Percentiles rank a stretch among this genome's conserved stretches.
Conservation (phyloP, 176 grass and related monocot species). For the Rhipidocladum racemiflorum region DNA sequence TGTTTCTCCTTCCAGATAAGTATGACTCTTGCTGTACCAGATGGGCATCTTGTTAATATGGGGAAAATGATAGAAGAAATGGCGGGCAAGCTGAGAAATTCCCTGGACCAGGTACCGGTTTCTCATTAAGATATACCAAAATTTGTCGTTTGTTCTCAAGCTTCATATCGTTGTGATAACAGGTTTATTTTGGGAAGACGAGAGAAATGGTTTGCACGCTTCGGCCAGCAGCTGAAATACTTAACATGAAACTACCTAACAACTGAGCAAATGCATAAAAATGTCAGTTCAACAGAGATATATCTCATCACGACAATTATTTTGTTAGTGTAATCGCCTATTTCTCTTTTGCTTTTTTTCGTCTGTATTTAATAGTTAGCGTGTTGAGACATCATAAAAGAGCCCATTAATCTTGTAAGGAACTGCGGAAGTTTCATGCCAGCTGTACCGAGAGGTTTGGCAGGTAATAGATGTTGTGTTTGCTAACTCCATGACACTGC, state of each 20-base stretch:
- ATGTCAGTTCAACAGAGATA: conserved; percentile 22
- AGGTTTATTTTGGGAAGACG: conserved; percentile 99
- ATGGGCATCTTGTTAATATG: conserved; percentile 96
- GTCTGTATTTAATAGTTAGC: conserved; percentile 22
- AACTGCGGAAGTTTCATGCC: background rate
- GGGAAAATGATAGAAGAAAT: conserved; percentile 99
- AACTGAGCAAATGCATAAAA: conserved; percentile 47
- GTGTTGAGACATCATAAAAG: conserved; percentile 27
- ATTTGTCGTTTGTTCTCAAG: background rate
- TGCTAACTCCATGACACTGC: background rate
- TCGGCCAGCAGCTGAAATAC: conserved; percentile 67
- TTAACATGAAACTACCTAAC: conserved; percentile 63
- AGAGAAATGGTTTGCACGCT: conserved; percentile 92
- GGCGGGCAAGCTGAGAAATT: conserved; percentile 95
- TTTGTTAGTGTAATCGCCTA: background rate
- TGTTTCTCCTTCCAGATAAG: conserved; percentile 60
- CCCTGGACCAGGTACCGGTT: conserved; percentile 74
- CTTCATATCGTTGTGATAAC: background rate
- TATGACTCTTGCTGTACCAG: conserved; percentile 71
- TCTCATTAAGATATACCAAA: background rate
- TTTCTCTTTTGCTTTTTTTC: background rate
- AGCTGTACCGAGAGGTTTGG: background rate
- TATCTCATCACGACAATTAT: background rate
- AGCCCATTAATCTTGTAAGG: background rate
- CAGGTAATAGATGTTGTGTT: background rate